Conservation (phyloP, 495 filamentous ascomycete species). For the Penicillium pulvis region DNA sequence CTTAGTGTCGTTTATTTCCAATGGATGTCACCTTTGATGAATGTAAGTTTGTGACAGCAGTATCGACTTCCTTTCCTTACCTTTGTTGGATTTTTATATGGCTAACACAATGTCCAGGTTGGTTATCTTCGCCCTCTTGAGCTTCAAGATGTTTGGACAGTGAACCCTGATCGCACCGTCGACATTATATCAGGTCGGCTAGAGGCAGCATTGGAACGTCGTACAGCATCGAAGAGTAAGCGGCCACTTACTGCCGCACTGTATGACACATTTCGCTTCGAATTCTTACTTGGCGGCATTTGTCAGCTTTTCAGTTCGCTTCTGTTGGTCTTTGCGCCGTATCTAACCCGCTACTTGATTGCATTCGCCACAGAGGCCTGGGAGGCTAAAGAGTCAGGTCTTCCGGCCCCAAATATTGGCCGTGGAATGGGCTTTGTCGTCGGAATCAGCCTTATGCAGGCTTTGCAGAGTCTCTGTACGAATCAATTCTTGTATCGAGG, state of each 20-base stretch:
- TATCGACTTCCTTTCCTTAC: neutral
- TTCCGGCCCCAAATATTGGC: conserved; percentile 61
- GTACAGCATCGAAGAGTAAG: conserved; percentile 66
- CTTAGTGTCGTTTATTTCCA: conserved; percentile 60
- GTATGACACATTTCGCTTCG: conserved; percentile 82
- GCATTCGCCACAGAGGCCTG: conserved; percentile 80
- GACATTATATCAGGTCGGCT: conserved; percentile 66
- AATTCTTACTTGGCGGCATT: conserved; percentile 81
- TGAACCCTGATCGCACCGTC: conserved; percentile 78
- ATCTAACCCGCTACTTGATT: conserved; percentile 73
- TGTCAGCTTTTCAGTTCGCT: conserved; percentile 74
- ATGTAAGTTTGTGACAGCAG: conserved; percentile 26
- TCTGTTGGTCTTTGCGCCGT: conserved; percentile 73
- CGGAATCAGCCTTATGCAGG: conserved; percentile 76
- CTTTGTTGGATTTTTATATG: neutral
- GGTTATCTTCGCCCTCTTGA: conserved; percentile 87
- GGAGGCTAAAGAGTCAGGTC: conserved; percentile 47
- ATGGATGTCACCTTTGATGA: conserved; percentile 63
- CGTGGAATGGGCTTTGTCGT: conserved; percentile 72
- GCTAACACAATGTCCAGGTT: conserved; percentile 17
- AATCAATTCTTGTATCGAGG: conserved; percentile 84
- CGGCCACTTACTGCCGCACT: conserved; percentile 77
- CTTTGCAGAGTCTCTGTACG: conserved; percentile 67
- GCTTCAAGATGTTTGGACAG: conserved; percentile 79
- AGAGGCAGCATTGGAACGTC: conserved; percentile 64